Percentiles rank a stretch among this genome's conserved stretches.
Conservation (phyloP, 2,329 filamentous ascomycete species). For the Apiospora malaysiana region DNA sequence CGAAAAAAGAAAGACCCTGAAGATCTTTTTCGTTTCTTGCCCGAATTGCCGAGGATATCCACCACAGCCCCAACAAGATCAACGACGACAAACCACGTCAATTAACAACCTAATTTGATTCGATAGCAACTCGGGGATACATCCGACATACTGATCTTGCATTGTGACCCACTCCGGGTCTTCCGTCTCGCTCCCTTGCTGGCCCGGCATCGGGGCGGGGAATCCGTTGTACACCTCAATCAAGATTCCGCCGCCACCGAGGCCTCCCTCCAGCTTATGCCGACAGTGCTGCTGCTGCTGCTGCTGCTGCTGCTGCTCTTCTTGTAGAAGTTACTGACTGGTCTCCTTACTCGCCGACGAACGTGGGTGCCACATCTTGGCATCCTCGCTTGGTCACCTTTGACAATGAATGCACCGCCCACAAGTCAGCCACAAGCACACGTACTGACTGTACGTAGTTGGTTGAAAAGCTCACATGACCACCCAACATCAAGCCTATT, state of each 20-base stretch:
- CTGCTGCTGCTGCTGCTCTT: too few species aligned
- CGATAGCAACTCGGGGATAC: neutral
- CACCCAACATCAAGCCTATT: too few species aligned
- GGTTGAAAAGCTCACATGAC: too few species aligned
- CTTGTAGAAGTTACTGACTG: too few species aligned
- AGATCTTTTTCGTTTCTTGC: neutral
- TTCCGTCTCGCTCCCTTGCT: too few species aligned
- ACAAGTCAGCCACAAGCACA: too few species aligned
- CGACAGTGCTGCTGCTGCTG: too few species aligned
- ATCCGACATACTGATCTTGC: neutral
- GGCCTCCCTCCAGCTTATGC: neutral
- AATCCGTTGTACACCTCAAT: neutral
- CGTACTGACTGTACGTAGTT: too few species aligned
- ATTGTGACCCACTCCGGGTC: neutral
- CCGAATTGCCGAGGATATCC: constrained; percentile 14
- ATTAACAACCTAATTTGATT: neutral
- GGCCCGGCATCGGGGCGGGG: neutral
- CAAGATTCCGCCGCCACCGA: neutral
- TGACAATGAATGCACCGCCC: too few species aligned
- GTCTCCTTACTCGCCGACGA: too few species aligned
- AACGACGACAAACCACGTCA: neutral
- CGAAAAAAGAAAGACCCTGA: neutral
- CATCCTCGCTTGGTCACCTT: too few species aligned
- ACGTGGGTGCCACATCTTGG: too few species aligned
- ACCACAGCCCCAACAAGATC: neutral